Evolutionary conservation across 306 rosid species (phyloP).

Genomic region (Vigna unguiculata): DNA sequence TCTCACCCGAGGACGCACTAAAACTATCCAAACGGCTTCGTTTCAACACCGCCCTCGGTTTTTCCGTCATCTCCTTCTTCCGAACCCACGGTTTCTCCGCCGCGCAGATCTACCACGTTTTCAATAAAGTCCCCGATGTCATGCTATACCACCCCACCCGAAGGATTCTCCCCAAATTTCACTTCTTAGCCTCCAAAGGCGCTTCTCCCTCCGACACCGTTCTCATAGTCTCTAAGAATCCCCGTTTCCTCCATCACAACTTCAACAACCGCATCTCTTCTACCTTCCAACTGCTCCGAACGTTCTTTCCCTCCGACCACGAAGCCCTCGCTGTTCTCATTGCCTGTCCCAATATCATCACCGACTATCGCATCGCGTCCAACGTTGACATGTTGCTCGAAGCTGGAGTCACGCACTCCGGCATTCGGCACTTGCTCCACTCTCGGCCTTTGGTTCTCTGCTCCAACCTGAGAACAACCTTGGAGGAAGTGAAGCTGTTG

Average conservation of each 20-base stretch:
- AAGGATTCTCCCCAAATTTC: too few species aligned
- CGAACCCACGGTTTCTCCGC: too few species aligned
- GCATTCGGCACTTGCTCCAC: not conserved
- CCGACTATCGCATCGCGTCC: not conserved
- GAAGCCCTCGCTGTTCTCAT: not conserved
- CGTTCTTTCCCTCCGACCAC: not conserved
- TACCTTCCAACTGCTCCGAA: not conserved
- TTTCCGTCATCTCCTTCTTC: too few species aligned
- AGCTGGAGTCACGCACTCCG: not conserved
- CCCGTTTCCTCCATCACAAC: not conserved
- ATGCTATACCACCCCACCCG: too few species aligned
- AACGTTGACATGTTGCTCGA: not conserved
- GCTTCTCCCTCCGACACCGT: too few species aligned
- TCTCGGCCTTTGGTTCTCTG: not conserved
- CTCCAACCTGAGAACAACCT: not conserved
- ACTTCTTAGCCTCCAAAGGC: too few species aligned
- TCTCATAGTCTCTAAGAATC: too few species aligned
- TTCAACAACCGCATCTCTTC: not conserved
- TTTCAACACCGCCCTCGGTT: too few species aligned
- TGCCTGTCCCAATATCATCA: not conserved
- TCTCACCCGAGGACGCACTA: too few species aligned
- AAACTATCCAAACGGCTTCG: too few species aligned
- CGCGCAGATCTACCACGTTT: too few species aligned
- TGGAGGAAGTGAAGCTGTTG: not conserved
- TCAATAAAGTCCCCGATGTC: too few species aligned